A percentile compares a stretch with the other conserved stretches of the same genome.
Conservation (phyloP, 768 basidiomycete species). For the Panaeolus papilionaceus region DNA sequence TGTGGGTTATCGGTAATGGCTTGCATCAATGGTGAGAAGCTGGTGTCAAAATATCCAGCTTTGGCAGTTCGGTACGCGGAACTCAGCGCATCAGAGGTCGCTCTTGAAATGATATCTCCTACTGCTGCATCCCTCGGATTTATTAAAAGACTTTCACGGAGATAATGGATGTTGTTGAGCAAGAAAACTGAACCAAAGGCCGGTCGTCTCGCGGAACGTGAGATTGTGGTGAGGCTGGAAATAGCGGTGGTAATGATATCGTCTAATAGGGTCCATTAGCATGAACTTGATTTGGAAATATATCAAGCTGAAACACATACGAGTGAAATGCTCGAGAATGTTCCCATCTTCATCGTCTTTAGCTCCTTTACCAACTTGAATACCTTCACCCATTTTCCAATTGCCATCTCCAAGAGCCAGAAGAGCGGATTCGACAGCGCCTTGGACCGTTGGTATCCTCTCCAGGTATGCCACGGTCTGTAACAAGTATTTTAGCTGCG, state of each 20-base stretch:
- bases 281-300: not conserved
- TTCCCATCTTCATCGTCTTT: slow-evolving; percentile 61
- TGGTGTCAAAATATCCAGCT: slow-evolving; percentile 84
- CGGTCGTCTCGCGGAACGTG: slow-evolving; percentile 62
- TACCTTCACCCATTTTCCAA: slow-evolving; percentile 91
- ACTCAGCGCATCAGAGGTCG: slow-evolving; percentile 65
- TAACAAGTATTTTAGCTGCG: slow-evolving; percentile 12
- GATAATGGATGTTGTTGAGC: slow-evolving; percentile 79
- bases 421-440: slow-evolving; percentile 69
- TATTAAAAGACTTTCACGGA: slow-evolving; percentile 64
- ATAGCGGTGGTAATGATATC: slow-evolving; percentile 77
- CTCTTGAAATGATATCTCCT: slow-evolving; percentile 59
- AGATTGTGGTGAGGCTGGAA: slow-evolving; percentile 65
- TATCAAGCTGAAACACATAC: slow-evolving; percentile 48
- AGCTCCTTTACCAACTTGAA: slow-evolving; percentile 52
- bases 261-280: slow-evolving; percentile 44
- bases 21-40: slow-evolving; percentile 82
- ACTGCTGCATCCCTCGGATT: slow-evolving; percentile 55
- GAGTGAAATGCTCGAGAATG: slow-evolving; percentile 77
- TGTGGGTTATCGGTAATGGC: slow-evolving; percentile 67
- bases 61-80: slow-evolving; percentile 82
- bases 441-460: slow-evolving; percentile 70
- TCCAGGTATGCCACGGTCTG: slow-evolving; percentile 76
- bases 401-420: slow-evolving; percentile 84
- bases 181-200: slow-evolving; percentile 79